phyloP scores from a whole-genome alignment of 495 filamentous ascomycete genomes.

The Tirmania nivea region DNA sequence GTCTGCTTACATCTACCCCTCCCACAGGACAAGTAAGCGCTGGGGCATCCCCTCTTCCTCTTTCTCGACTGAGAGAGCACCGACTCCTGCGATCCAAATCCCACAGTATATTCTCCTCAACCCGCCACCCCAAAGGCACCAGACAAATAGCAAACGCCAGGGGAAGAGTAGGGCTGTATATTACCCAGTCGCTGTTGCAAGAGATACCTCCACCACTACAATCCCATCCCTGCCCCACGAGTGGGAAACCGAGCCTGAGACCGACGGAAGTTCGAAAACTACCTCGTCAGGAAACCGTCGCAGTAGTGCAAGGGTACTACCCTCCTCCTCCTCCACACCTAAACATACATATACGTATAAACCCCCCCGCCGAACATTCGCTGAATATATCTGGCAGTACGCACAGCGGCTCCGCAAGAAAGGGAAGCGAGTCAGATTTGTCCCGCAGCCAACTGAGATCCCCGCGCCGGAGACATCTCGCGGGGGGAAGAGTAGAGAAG shows the following conservation, averaged over 20 bases:
- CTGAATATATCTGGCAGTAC: not conserved
- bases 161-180: too few relatives aligned
- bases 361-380: not conserved
- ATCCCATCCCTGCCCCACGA: not conserved
- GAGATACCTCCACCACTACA: too few relatives aligned
- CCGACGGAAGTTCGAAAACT: not conserved
- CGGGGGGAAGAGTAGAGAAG: not conserved
- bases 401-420: not conserved
- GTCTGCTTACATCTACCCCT: too few relatives aligned
- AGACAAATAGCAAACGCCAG: too few relatives aligned
- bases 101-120: too few relatives aligned
- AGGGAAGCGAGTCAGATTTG: not conserved
- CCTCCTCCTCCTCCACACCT: not conserved
- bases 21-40: too few relatives aligned
- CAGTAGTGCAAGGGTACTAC: not conserved
- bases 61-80: too few relatives aligned
- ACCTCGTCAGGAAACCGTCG: not conserved
- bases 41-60: too few relatives aligned
- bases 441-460: not conserved
- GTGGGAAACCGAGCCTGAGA: not conserved
- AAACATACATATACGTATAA: not conserved
- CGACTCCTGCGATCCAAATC: too few relatives aligned
- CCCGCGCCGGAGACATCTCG: not conserved
- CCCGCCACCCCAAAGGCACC: too few relatives aligned
- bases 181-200: too few relatives aligned